Percentiles rank a stretch among this genome's conserved stretches.
phyloP scores from a whole-genome alignment of 2,329 filamentous ascomycete species.

The Talaromyces sp. region DNA sequence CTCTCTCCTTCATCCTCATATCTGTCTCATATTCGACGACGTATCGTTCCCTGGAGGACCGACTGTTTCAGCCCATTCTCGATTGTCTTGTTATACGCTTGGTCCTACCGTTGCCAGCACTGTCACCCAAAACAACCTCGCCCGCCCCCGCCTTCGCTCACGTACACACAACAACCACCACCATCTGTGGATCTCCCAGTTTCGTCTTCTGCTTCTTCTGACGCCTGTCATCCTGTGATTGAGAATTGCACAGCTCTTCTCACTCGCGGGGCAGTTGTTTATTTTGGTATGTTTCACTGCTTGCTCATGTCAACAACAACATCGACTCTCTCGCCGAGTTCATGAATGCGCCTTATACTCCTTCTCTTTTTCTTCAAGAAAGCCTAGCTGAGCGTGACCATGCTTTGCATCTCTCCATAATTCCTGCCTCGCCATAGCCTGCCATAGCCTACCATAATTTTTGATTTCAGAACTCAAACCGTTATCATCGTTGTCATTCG shows the following conservation, averaged over 20 bases:
- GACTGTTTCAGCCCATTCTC: slow-evolving; percentile 32
- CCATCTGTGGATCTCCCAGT: slow-evolving; percentile 17
- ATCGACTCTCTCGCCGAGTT: slow-evolving; percentile 8
- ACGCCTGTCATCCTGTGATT: slow-evolving; percentile 17
- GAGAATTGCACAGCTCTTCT: slow-evolving; percentile 4
- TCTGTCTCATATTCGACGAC: slow-evolving; percentile 19
- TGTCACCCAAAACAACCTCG: neutral
- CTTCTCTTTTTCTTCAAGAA: slow-evolving; percentile 17
- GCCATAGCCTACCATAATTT: slow-evolving; percentile 20
- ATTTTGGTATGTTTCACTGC: slow-evolving; percentile 19
- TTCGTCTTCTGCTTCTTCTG: slow-evolving; percentile 12
- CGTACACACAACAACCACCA: neutral
- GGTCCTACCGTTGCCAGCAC: slow-evolving; percentile 7
- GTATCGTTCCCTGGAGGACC: slow-evolving; percentile 44
- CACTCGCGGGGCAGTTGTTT: slow-evolving; percentile 16
- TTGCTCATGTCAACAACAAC: slow-evolving; percentile 4
- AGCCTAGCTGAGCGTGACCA: slow-evolving; percentile 4
- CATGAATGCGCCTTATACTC: slow-evolving; percentile 21
- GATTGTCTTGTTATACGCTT: slow-evolving; percentile 5
- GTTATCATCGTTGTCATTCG: slow-evolving; percentile 10
- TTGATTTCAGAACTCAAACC: slow-evolving; percentile 23
- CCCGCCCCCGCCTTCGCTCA: slow-evolving; percentile 6
- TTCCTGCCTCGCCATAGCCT: neutral
- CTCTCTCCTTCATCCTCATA: slow-evolving; percentile 17
- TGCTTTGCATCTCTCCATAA: neutral